Evolutionary conservation across 2,329 filamentous ascomycete species (phyloP), one percentile per base, ranked within the genome.

Genomic region (Colletotrichum sp.): DNA sequence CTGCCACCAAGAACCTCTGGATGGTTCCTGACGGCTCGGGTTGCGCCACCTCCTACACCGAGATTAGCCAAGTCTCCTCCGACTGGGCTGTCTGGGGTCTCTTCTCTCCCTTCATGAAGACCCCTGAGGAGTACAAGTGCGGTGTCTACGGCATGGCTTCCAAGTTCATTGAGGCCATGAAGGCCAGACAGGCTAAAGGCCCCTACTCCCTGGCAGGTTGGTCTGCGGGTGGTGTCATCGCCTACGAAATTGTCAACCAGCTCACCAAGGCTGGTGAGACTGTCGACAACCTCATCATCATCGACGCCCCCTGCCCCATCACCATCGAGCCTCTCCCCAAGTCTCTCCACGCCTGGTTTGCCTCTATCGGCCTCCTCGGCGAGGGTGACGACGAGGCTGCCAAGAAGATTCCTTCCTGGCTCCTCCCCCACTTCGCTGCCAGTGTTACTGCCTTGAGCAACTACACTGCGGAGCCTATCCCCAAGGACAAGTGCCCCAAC

Each of bases 211-310:
- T 95, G 1, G 90, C 92, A 19, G 94, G 94, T 29, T 96, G 94
- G 94, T 94, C 92, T n/a, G 94, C 93, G 2, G 94, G 94, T 30
- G 94, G 94, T 44, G 93, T 95, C 64, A 92, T 93, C 75, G 93
- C 93, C 57, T 95, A 91, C 80, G 92, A 94, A 79, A 92, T 92
- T 12, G 89, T 92, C 19, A 89, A 89, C 70, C 90, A 93, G 77
- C 87, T 95, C 19, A 88, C 88, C 74, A 88, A 89, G 77, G 88
- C 87, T 5, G 90, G 90, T 19, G 90, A 94, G 61, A 81, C 81
- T 22, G 91, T 94, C 6, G 89, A 91, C 7, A 86, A 90, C 68
- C 87, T 95, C 13, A 87, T 94, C 69, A 87, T 95, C 69, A 90
- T 95, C 65, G 93, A 95, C 80, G 88, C 92, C 0, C 93, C 93